Percentiles rank a stretch among this genome's conserved stretches.
phyloP scores from a whole-genome alignment of 225 moss, liverwort and hornwort species.

The Anthoceros angustus region DNA sequence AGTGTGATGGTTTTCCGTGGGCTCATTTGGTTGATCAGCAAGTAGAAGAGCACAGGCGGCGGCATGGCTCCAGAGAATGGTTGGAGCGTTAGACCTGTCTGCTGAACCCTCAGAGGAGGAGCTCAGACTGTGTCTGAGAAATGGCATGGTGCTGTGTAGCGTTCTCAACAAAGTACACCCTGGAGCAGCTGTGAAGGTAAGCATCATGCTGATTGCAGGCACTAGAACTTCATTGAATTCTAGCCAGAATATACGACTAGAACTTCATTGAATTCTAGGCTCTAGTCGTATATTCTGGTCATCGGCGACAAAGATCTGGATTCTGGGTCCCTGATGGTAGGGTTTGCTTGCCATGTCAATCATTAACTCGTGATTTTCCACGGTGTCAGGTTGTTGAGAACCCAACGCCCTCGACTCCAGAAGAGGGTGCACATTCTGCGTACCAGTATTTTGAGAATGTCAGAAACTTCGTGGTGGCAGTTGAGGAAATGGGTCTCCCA shows the following conservation, averaged over 20 bases:
- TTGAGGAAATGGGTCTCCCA: conserved; percentile 42
- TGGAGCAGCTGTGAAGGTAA: conserved; percentile 37
- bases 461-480: conserved; percentile 38
- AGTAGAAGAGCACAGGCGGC: conserved; percentile 35
- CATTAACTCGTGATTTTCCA: not conserved
- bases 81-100: conserved; percentile 27
- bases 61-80: conserved; percentile 42
- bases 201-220: conserved; percentile 5
- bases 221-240: conserved; percentile 2
- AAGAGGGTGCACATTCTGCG: conserved; percentile 32
- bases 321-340: conserved; percentile 4
- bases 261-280: conserved; percentile 3
- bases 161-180: conserved; percentile 43
- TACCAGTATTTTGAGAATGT: conserved; percentile 44
- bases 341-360: conserved; percentile 8
- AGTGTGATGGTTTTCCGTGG: not conserved
- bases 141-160: conserved; percentile 40
- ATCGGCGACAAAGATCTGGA: not conserved
- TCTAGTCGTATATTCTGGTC: not conserved
- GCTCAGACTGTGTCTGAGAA: conserved; percentile 34
- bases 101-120: conserved; percentile 36
- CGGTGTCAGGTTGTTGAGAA: conserved; percentile 31
- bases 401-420: conserved; percentile 19
- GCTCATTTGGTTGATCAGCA: conserved; percentile 14
- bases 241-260: too few species aligned